Base-by-base conservation (phyloP, 139 green algal genomes). In the Dunaliella primolecta region DNA sequence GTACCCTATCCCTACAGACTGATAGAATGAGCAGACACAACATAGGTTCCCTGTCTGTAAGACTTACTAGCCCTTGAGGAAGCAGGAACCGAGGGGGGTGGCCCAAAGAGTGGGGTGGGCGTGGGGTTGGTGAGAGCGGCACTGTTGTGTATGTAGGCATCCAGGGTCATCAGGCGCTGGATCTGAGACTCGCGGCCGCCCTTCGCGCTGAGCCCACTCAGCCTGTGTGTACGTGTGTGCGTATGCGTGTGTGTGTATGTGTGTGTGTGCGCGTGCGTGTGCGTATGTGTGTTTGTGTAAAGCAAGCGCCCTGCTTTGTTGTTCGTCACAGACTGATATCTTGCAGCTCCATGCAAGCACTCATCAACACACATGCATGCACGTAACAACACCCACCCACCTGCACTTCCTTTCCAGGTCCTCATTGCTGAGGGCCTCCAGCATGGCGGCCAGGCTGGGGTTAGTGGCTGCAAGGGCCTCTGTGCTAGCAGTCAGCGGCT, bases 321-420 rank as follows among this genome's bases (percentile, higher is more conserved):
- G n/a, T n/a, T n/a, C n/a, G n/a, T n/a, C n/a, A n/a, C n/a, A n/a
- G n/a, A n/a, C n/a, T n/a, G n/a, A n/a, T n/a, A n/a, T n/a, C n/a
- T n/a, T n/a, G n/a, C n/a, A n/a, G n/a, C n/a, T n/a, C n/a, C n/a
- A n/a, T n/a, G n/a, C n/a, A n/a, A n/a, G n/a, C n/a, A n/a, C n/a
- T n/a, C n/a, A n/a, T n/a, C n/a, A n/a, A n/a, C n/a, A n/a, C n/a
- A n/a, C n/a, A n/a, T n/a, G n/a, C n/a, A n/a, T n/a, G n/a, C n/a
- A n/a, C n/a, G n/a, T n/a, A n/a, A n/a, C n/a, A n/a, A n/a, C n/a
- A 7, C 71, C 25, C 29, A 7, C 71, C 29, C 21, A 77, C 79
- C 79, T 86, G 84, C 94, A 96, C 0, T 88, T 83, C 1, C 86
- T 81, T 36, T 96, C 93, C 76, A 98, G 83, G 70, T 94, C 92